Percentiles rank a stretch among this genome's conserved stretches.
These are phyloP conservation scores for Eucalyptus grandis DNA, from an alignment of 345 rosid species.

Conservation along the genomic window DNA sequence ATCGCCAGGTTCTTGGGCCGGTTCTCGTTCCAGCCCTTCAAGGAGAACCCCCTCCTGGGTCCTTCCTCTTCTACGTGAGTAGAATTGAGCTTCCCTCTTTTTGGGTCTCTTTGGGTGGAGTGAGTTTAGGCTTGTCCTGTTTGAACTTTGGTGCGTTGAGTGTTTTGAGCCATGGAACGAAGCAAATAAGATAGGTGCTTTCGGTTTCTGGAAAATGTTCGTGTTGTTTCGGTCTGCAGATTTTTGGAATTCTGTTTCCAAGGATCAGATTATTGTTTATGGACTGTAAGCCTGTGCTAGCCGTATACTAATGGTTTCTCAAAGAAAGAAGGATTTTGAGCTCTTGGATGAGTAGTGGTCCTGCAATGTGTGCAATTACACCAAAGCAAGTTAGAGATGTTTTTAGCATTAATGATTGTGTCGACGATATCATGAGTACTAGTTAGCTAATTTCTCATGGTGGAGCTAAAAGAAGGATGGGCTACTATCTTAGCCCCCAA, in stretches of 20 bases:
- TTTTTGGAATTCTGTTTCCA: background rate
- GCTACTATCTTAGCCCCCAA: background rate
- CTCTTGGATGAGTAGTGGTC: background rate
- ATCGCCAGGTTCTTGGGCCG: slow-evolving; percentile 68
- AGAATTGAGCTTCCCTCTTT: background rate
- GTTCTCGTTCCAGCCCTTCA: slow-evolving; percentile 78
- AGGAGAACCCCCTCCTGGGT: slow-evolving; percentile 94
- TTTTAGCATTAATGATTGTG: background rate
- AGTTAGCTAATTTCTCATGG: background rate
- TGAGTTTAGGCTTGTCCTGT: background rate
- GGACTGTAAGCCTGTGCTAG: background rate
- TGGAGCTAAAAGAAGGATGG: background rate
- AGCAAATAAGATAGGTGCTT: background rate
- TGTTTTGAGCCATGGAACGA: background rate
- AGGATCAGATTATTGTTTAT: background rate
- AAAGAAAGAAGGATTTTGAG: background rate
- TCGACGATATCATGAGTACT: background rate
- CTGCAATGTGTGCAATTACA: background rate
- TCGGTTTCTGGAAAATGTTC: background rate
- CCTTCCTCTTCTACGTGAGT: slow-evolving; percentile 76
- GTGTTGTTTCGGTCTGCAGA: background rate
- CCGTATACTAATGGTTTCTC: background rate
- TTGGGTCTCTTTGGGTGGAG: background rate
- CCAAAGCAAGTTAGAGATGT: background rate
- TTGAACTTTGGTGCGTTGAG: background rate